Percentiles rank a stretch among this genome's conserved stretches.
phyloP scores from a whole-genome alignment of 2,329 filamentous ascomycete genomes.

The Chrysoporthe deuterocubensis region DNA sequence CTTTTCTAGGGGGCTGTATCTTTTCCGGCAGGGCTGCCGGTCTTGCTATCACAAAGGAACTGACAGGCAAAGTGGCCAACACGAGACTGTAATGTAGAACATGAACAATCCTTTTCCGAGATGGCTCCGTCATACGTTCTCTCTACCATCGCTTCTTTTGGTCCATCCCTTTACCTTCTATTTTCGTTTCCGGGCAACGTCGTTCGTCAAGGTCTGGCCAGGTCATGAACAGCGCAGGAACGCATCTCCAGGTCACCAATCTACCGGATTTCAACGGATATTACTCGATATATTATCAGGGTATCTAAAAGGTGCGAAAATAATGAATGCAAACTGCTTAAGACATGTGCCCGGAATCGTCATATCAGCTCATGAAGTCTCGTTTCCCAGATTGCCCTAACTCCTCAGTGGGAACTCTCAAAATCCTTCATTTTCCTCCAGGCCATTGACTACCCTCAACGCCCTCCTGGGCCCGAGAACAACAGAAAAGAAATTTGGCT shows the following conservation, averaged over 20 bases:
- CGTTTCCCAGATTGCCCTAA: background rate
- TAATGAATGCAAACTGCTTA: background rate
- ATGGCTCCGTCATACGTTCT: too few relatives aligned
- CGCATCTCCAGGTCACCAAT: too few relatives aligned
- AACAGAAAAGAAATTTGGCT: constrained; percentile 69
- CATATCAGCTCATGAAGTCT: background rate
- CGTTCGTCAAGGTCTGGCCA: too few relatives aligned
- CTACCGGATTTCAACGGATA: background rate
- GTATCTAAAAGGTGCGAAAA: constrained; percentile 4
- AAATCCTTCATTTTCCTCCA: constrained; percentile 33
- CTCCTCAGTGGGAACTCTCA: background rate
- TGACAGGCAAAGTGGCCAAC: constrained; percentile 30
- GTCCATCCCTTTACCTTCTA: background rate
- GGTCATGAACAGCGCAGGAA: too few relatives aligned
- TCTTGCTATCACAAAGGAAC: constrained; percentile 56
- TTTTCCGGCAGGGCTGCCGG: constrained; percentile 64
- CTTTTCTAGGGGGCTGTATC: constrained; percentile 65
- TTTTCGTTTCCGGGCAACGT: background rate
- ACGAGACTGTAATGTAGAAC: constrained; percentile 19
- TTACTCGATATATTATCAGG: constrained; percentile 2
- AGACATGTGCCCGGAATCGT: background rate
- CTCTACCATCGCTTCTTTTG: too few relatives aligned
- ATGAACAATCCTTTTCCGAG: background rate
- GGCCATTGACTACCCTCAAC: constrained; percentile 63
- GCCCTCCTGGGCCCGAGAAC: constrained; percentile 67